Conservation (phyloP, 352 stramenopile genomes). For the Phytopythium oedochilum region DNA sequence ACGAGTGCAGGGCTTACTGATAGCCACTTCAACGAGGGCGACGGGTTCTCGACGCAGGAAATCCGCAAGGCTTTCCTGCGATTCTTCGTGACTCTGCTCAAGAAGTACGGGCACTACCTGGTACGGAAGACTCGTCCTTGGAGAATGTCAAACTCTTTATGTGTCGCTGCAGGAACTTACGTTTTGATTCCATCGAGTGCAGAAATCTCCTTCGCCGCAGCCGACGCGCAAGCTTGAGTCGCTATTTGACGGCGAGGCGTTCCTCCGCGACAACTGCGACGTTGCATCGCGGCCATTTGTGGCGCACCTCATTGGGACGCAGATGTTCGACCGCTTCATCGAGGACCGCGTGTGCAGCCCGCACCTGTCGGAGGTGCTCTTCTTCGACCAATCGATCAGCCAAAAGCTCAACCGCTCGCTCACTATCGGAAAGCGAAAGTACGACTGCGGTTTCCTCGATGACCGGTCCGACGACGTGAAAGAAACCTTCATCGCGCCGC, state of each 20-base stretch:
- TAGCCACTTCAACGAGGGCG: constrained; percentile 61
- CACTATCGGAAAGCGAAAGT: constrained; percentile 77
- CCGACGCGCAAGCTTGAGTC: constrained; percentile 25
- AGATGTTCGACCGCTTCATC: constrained; percentile 86
- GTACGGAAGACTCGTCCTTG: constrained; percentile 15
- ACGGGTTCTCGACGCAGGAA: constrained; percentile 61
- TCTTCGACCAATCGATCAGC: constrained; percentile 86
- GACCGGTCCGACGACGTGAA: constrained; percentile 69
- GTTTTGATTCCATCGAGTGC: neutral
- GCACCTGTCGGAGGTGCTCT: constrained; percentile 62
- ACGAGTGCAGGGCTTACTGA: constrained; percentile 43
- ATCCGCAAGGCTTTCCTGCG: constrained; percentile 73
- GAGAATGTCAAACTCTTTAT: neutral
- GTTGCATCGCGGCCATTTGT: constrained; percentile 54
- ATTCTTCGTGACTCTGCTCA: constrained; percentile 78
- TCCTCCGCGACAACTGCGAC: constrained; percentile 70
- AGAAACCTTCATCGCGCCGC: constrained; percentile 79
- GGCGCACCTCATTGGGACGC: constrained; percentile 51
- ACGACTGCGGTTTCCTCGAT: constrained; percentile 80
- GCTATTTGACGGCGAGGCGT: constrained; percentile 61
- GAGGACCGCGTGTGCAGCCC: constrained; percentile 71
- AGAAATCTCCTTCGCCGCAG: constrained; percentile 20
- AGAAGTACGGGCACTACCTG: constrained; percentile 76
- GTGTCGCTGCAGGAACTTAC: neutral
- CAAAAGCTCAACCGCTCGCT: constrained; percentile 81